Conservation (phyloP, 163 green algal genomes). For the Chloromonas sp. region DNA sequence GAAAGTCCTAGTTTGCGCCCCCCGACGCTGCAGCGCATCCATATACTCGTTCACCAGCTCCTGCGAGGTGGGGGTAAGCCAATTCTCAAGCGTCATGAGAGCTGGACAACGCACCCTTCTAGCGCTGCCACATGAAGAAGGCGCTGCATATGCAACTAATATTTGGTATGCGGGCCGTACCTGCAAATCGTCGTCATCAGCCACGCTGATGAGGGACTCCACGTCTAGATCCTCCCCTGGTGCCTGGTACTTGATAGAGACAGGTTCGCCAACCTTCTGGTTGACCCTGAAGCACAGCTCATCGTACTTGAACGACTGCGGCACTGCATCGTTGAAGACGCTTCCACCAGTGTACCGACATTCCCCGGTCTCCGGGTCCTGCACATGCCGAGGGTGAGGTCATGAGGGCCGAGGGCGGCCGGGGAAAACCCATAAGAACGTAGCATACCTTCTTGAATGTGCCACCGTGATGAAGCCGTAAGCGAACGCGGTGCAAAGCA, state of each 20-base stretch:
- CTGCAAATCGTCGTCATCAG: constrained; percentile 57
- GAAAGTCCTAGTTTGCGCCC: constrained; percentile 48
- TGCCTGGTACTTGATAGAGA: constrained; percentile 5
- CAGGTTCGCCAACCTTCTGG: background rate
- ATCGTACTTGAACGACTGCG: background rate
- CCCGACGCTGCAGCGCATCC: constrained; percentile 32
- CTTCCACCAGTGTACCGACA: constrained; percentile 1
- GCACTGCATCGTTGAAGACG: constrained; percentile 6
- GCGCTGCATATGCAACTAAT: too few species aligned
- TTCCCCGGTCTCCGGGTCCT: constrained; percentile 10
- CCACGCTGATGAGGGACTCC: constrained; percentile 51
- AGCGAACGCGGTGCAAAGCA: too few species aligned
- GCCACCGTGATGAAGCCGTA: background rate
- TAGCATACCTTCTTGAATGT: background rate
- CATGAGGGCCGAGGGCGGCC: too few species aligned
- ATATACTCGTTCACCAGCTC: constrained; percentile 63
- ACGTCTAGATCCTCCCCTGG: constrained; percentile 54
- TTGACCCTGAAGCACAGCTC: background rate
- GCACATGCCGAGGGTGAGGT: background rate
- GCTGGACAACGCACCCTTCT: too few species aligned
- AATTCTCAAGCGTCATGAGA: too few species aligned
- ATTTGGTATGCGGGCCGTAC: constrained; percentile 14
- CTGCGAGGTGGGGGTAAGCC: constrained; percentile 20
- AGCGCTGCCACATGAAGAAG: too few species aligned
- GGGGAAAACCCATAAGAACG: background rate